Evolutionary conservation across 768 basidiomycete species (phyloP).

Genomic region (Chalciporus piperatus): DNA sequence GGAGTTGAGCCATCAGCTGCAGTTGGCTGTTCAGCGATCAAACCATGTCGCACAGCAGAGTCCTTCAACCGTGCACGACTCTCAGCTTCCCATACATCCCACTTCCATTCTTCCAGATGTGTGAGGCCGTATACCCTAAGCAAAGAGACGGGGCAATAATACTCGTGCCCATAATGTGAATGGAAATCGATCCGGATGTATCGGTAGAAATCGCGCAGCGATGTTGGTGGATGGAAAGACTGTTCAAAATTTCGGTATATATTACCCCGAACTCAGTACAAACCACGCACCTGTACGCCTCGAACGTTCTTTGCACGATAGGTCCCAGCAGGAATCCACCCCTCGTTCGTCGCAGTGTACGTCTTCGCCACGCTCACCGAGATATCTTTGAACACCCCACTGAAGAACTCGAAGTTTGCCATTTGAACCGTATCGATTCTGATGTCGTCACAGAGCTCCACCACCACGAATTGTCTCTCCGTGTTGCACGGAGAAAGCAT

Average conservation of each 20-base stretch:
- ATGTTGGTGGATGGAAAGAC: slow-evolving; percentile 77
- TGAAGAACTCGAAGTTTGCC: slow-evolving; percentile 98
- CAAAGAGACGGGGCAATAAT: slow-evolving; percentile 92
- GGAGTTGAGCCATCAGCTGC: neutral
- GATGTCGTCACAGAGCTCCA: slow-evolving; percentile 98
- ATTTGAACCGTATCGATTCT: slow-evolving; percentile 94
- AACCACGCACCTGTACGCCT: slow-evolving; percentile 74
- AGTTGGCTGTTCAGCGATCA: slow-evolving; percentile 22
- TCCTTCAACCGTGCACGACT: slow-evolving; percentile 49
- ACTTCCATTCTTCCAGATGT: slow-evolving; percentile 94
- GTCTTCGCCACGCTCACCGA: slow-evolving; percentile 84
- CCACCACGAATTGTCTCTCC: slow-evolving; percentile 72
- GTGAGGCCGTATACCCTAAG: slow-evolving; percentile 94
- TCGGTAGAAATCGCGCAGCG: slow-evolving; percentile 82
- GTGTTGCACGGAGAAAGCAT: slow-evolving; percentile 91
- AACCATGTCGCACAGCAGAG: slow-evolving; percentile 5
- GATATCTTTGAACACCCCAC: slow-evolving; percentile 92
- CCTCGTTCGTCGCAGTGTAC: slow-evolving; percentile 56
- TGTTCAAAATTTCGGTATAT: slow-evolving; percentile 22
- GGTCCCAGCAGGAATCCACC: slow-evolving; percentile 72
- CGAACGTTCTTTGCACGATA: slow-evolving; percentile 87
- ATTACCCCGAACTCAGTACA: neutral
- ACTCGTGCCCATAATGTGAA: slow-evolving; percentile 91
- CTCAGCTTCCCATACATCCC: slow-evolving; percentile 80
- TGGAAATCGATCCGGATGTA: slow-evolving; percentile 93